Evolutionary conservation across 805 yeast species (phyloP), one percentile per base, ranked within the genome.

Genomic region (Wickerhamiella spandovensis): DNA sequence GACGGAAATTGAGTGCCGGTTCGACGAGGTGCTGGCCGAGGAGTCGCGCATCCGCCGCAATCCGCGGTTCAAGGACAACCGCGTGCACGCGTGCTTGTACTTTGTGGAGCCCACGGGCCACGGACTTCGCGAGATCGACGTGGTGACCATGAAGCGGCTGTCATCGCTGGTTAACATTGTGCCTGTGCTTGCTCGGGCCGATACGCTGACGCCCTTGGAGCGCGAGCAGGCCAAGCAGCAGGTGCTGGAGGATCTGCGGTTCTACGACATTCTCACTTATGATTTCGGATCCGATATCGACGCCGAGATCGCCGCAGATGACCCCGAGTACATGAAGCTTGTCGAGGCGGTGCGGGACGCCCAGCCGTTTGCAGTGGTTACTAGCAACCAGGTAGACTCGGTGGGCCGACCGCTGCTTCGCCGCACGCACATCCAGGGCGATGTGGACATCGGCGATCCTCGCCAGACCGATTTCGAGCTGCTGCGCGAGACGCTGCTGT

Each of bases 351-450:
- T 52, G 30, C 41, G 58, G 32, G 55, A 81, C 61, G 72, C 84
- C 23, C 82, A 86, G 86, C 97, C 97, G 35, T 59, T 64, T 43
- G 64, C 95, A 2, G 67, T 89, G n/a, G 77, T 15, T 10, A 88
- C 84, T 61, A 77, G 79, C 51, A 83, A 81, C 60, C 78, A 76
- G 57, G 84, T 81, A 61, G 72, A 77, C 49, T 72, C 76, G 15
- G 73, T 78, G 38, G 95, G 94, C 32, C 70, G 73, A 52, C 69
- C 74, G 53, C 80, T 84, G 21, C 75, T 79, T 52, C 94, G 88
- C 28, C 80, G 95, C 71, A 76, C 78, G 64, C 85, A 85, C 61
- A 89, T 94, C 54, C 85, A 94, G 92, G 96, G 95, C 43, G 68
- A 79, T 49, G 94, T 84, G 43, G 92, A 85, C 64, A 86, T 87